phyloP scores from a whole-genome alignment of 2,329 filamentous ascomycete species.

The Berkeleyomyces rouxiae region DNA sequence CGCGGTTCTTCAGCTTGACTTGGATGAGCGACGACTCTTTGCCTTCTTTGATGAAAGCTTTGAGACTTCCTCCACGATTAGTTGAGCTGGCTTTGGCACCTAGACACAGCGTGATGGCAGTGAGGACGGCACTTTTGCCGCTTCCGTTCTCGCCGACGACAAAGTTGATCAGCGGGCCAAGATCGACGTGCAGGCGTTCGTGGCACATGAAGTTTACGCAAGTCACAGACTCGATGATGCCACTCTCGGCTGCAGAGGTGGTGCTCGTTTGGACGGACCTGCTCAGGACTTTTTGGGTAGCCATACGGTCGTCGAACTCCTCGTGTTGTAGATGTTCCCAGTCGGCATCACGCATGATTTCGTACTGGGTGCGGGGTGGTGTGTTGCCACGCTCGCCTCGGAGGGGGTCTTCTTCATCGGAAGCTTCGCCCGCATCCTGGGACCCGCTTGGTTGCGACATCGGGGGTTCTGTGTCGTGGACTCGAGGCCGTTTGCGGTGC shows the following conservation, averaged over 20 bases:
- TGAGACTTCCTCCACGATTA: constrained; percentile 78
- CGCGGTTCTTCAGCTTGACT: constrained; percentile 83
- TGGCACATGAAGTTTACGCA: constrained; percentile 98
- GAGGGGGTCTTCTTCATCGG: constrained; percentile 20
- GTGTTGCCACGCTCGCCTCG: constrained; percentile 20
- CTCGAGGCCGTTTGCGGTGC: neutral
- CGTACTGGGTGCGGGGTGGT: constrained; percentile 42
- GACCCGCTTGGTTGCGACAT: neutral
- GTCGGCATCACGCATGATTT: constrained; percentile 40
- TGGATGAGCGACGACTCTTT: constrained; percentile 57
- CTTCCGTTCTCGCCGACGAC: constrained; percentile 96
- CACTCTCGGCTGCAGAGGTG: constrained; percentile 64
- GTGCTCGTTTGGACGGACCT: constrained; percentile 28
- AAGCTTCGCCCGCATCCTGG: constrained; percentile 8
- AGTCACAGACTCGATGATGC: constrained; percentile 73
- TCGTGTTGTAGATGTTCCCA: constrained; percentile 40
- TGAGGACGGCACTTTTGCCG: constrained; percentile 90
- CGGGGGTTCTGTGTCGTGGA: neutral
- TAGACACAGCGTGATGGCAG: constrained; percentile 83
- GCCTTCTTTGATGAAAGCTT: constrained; percentile 82
- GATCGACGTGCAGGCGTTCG: constrained; percentile 56
- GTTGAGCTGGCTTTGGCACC: constrained; percentile 86
- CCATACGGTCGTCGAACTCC: constrained; percentile 43
- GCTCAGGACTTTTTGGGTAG: constrained; percentile 41
- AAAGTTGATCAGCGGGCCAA: constrained; percentile 96